Percentiles rank a stretch among this genome's conserved stretches.
These are phyloP conservation scores for Brassica rapa DNA, from an alignment of 345 rosid genomes.

Conservation along the genomic window DNA sequence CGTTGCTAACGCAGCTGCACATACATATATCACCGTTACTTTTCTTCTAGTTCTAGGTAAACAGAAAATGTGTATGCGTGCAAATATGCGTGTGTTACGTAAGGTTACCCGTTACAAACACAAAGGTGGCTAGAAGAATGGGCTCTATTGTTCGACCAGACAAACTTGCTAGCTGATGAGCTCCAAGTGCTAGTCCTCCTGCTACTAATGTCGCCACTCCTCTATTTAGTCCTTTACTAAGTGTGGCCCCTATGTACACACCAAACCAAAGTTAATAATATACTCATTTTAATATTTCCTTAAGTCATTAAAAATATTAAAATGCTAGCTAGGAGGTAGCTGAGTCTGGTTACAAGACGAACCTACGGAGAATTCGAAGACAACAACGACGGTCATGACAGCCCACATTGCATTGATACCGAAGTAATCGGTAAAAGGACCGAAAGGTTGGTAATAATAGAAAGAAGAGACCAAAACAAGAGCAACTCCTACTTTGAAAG, in stretches of 20 bases:
- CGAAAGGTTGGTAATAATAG: slow-evolving; percentile 57
- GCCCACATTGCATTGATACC: slow-evolving; percentile 81
- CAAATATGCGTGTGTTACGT: background rate
- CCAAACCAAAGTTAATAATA: background rate
- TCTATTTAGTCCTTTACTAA: slow-evolving; percentile 71
- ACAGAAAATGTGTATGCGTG: background rate
- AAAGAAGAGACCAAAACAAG: slow-evolving; percentile 61
- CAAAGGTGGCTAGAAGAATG: slow-evolving; percentile 57
- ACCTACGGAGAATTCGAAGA: slow-evolving; percentile 77
- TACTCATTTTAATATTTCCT: background rate
- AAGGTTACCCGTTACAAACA: slow-evolving; percentile 55
- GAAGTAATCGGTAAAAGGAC: slow-evolving; percentile 47
- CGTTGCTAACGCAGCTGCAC: slow-evolving; percentile 59
- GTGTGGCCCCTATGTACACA: slow-evolving; percentile 48
- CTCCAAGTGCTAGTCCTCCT: slow-evolving; percentile 66
- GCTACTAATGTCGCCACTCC: slow-evolving; percentile 68
- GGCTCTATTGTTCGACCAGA: slow-evolving; percentile 61
- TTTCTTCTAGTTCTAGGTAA: background rate
- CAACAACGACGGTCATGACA: slow-evolving; percentile 73
- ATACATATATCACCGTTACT: slow-evolving; percentile 33
- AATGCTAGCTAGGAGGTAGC: background rate
- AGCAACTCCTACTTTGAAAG: slow-evolving; percentile 76
- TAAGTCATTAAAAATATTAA: background rate
- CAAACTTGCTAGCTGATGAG: slow-evolving; percentile 57
- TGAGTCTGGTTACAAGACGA: background rate